Evolutionary conservation across 139 green algal species (phyloP).

Genomic region (Trebouxia sp.): DNA sequence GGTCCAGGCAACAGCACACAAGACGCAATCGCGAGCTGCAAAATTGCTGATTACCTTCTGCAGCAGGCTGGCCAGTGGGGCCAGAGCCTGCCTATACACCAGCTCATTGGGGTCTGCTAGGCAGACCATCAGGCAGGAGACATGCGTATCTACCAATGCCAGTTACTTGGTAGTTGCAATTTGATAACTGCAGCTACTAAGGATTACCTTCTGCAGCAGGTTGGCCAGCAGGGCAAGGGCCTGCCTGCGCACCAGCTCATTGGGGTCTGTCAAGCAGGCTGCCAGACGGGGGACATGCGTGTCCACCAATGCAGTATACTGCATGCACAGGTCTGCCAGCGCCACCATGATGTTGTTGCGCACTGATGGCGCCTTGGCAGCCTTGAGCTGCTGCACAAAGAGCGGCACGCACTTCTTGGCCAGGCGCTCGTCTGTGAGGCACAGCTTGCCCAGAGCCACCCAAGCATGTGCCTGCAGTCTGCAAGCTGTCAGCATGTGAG

Average conservation of each 20-base stretch:
- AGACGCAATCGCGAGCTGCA: too few species aligned
- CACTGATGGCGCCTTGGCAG: constrained; percentile 31
- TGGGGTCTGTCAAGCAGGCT: constrained; percentile 71
- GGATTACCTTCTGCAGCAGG: constrained; percentile 71
- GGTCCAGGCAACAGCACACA: too few species aligned
- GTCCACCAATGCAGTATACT: constrained; percentile 61
- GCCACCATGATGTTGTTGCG: constrained; percentile 92
- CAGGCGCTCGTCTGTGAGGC: constrained; percentile 73
- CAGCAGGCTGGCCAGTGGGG: constrained; percentile 79
- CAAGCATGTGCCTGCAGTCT: constrained; percentile 69
- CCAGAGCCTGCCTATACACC: constrained; percentile 76
- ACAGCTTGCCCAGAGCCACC: constrained; percentile 80
- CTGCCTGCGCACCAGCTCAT: constrained; percentile 81
- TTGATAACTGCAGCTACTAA: too few species aligned
- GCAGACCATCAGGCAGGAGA: constrained; percentile 69
- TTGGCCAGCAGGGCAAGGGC: constrained; percentile 76
- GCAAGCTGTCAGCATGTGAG: background rate
- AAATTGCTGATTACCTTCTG: background rate
- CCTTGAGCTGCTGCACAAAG: constrained; percentile 68
- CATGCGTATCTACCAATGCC: constrained; percentile 70
- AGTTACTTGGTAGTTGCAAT: too few species aligned
- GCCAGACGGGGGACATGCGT: constrained; percentile 72
- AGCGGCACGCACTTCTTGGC: constrained; percentile 76
- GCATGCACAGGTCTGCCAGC: constrained; percentile 80
- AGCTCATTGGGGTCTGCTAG: constrained; percentile 81